Evolutionary conservation across 1,284 basidiomycete genomes (phyloP), one percentile per base, ranked within the genome.

Genomic region (Kwoniella shivajii): DNA sequence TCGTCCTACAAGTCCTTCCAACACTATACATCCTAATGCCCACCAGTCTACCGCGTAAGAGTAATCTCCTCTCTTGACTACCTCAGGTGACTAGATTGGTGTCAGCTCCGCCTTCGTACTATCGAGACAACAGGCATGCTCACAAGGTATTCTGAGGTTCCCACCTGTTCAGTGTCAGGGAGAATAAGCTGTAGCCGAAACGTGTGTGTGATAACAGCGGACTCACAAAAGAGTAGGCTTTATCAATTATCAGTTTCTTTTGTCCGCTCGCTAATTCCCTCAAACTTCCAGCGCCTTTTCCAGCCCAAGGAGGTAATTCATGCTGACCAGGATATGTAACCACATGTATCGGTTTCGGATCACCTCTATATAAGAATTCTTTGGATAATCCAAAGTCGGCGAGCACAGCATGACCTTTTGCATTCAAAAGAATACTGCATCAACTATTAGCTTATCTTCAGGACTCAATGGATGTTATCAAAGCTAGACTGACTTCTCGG

Each of bases 11-110:
- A 78, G 59, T 86, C 95, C 94, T 80, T 98, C 95, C 75, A 90
- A 93, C 56, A 97, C 80, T 88, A 98, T 96, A 59, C 93, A 97
- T 18, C 94, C 94, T 69, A 96, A 89, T 63, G 89, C 90, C 93
- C 94, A 98, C 90, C 92, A 95, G 74, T 98, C 94, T 20, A 95
- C 92, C 66, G 94, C 90, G 71, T 94, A 97, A 61, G 88, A 88
- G 76, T 98, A 97, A 18, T 89, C 85, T 63, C 89, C 78, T 4
- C 92, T 90, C 69, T 92, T 88, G 67, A 98, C 91, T 49, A 98
- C 92, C 75, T 95, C 92, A 0, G 92, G 92, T 16, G 92, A 69
- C 73, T 75, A 50, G n/a, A 41, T 18, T n/a, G 48, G 20, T 16
- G 27, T 43, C 24, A 51, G 38, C 30, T 44, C 53, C 59, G 50